phyloP scores from a whole-genome alignment of 2,329 filamentous ascomycete genomes.

The Zymoseptoria passerinii region DNA sequence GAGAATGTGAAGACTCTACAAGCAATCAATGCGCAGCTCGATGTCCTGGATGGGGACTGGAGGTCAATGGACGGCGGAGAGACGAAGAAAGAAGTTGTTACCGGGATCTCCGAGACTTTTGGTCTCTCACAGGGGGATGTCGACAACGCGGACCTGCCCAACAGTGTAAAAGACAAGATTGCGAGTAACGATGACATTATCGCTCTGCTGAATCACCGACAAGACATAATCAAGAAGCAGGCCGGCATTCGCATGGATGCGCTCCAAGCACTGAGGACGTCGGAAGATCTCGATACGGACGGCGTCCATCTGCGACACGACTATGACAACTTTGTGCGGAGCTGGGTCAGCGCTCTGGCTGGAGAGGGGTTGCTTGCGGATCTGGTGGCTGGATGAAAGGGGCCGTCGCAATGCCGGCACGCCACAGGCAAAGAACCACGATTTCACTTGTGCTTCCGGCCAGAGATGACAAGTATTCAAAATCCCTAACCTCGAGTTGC shows the following conservation, averaged over 20 bases:
- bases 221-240: constrained; percentile 36
- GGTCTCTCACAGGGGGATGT: constrained; percentile 28
- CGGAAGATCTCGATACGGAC: constrained; percentile 44
- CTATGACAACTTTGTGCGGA: constrained; percentile 52
- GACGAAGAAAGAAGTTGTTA: constrained; percentile 16
- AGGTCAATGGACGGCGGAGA: constrained; percentile 27
- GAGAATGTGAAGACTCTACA: constrained; percentile 40
- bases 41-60: constrained; percentile 38
- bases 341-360: constrained; percentile 61
- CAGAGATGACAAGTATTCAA: neutral
- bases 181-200: constrained; percentile 16
- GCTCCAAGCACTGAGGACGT: constrained; percentile 39
- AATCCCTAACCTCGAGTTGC: neutral
- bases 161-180: constrained; percentile 21
- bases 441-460: neutral
- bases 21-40: constrained; percentile 34
- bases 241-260: constrained; percentile 40
- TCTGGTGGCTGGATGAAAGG: constrained; percentile 15
- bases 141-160: constrained; percentile 26
- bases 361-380: constrained; percentile 52
- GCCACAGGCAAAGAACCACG: neutral
- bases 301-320: constrained; percentile 55
- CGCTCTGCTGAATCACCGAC: constrained; percentile 32
- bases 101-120: constrained; percentile 12
- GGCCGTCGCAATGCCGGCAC: neutral